phyloP scores from a whole-genome alignment of 1,284 basidiomycete species.

The Irpex rosettiformis region DNA sequence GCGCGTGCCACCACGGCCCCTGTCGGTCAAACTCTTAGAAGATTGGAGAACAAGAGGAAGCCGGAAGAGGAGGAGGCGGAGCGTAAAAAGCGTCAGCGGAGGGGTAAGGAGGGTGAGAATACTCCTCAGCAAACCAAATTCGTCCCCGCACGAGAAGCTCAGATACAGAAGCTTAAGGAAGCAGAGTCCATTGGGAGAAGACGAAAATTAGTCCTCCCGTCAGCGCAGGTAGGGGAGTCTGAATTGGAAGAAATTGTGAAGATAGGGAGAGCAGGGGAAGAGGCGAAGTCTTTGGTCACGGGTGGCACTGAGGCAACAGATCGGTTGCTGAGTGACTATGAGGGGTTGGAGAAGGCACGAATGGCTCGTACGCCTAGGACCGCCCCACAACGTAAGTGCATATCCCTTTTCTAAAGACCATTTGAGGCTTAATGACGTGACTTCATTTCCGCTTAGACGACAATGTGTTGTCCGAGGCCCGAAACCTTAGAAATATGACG shows the following conservation, averaged over 20 bases:
- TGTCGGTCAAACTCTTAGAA: constrained; percentile 86
- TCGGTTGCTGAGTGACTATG: constrained; percentile 88
- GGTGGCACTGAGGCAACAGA: constrained; percentile 82
- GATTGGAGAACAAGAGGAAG: constrained; percentile 90
- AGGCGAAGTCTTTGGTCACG: constrained; percentile 79
- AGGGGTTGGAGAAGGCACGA: constrained; percentile 81
- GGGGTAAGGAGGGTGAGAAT: constrained; percentile 60
- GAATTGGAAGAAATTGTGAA: constrained; percentile 99
- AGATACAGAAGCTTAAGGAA: constrained; percentile 96
- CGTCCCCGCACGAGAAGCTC: constrained; percentile 89
- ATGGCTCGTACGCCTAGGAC: constrained; percentile 93
- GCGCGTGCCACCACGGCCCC: constrained; percentile 86
- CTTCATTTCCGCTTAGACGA: constrained; percentile 57
- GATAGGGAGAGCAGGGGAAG: constrained; percentile 92
- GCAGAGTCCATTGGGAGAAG: constrained; percentile 93
- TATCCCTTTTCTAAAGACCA: not conserved
- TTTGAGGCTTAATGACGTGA: not conserved
- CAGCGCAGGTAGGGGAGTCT: constrained; percentile 91
- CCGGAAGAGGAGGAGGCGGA: constrained; percentile 88
- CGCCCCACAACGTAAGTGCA: constrained; percentile 81
- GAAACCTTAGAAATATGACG: constrained; percentile 92
- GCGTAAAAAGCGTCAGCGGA: constrained; percentile 80
- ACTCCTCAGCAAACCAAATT: constrained; percentile 84
- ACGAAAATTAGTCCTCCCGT: constrained; percentile 82
- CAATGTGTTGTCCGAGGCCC: constrained; percentile 90